phyloP scores from a whole-genome alignment of 2,329 filamentous ascomycete species.

The Fusarium domesticum region DNA sequence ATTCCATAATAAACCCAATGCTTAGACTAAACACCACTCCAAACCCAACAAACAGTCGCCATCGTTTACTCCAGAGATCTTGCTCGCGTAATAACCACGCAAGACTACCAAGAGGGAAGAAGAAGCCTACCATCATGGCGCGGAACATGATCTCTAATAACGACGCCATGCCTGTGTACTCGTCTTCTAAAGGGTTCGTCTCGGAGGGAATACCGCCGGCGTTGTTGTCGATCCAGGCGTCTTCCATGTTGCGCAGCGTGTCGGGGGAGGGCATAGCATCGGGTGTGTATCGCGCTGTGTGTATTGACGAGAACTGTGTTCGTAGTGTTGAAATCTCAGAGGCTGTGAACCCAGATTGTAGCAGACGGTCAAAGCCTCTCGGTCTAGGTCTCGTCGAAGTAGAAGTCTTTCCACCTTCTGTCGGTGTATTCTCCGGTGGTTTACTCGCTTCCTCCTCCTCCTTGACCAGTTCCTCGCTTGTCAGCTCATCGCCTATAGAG shows the following conservation, averaged over 20 bases:
- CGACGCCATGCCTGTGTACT: slow-evolving; percentile 48
- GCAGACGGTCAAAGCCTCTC: slow-evolving; percentile 83
- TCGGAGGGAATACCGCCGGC: slow-evolving; percentile 40
- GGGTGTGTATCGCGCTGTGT: slow-evolving; percentile 77
- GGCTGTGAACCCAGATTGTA: slow-evolving; percentile 75
- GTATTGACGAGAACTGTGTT: slow-evolving; percentile 83
- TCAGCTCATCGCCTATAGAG: slow-evolving; percentile 76
- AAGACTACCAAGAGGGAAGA: slow-evolving; percentile 86
- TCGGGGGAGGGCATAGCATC: slow-evolving; percentile 83
- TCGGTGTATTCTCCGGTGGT: slow-evolving; percentile 43
- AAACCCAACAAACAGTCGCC: slow-evolving; percentile 81
- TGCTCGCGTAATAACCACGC: slow-evolving; percentile 85
- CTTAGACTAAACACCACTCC: slow-evolving; percentile 77
- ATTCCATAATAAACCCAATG: slow-evolving; percentile 64
- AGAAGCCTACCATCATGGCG: slow-evolving; percentile 88
- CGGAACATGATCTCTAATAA: slow-evolving; percentile 81
- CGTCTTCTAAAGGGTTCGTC: slow-evolving; percentile 41
- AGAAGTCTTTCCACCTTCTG: slow-evolving; percentile 40
- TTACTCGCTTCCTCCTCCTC: slow-evolving; percentile 54
- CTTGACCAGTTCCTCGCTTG: slow-evolving; percentile 62
- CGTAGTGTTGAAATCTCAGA: slow-evolving; percentile 82
- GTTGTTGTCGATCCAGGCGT: slow-evolving; percentile 82
- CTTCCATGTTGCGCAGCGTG: slow-evolving; percentile 74
- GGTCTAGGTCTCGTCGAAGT: slow-evolving; percentile 35
- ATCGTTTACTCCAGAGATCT: slow-evolving; percentile 79